Percentiles rank a stretch among this genome's conserved stretches.
Evolutionary conservation across 768 basidiomycete species (phyloP).

Genomic region (Podaxis sp.): DNA sequence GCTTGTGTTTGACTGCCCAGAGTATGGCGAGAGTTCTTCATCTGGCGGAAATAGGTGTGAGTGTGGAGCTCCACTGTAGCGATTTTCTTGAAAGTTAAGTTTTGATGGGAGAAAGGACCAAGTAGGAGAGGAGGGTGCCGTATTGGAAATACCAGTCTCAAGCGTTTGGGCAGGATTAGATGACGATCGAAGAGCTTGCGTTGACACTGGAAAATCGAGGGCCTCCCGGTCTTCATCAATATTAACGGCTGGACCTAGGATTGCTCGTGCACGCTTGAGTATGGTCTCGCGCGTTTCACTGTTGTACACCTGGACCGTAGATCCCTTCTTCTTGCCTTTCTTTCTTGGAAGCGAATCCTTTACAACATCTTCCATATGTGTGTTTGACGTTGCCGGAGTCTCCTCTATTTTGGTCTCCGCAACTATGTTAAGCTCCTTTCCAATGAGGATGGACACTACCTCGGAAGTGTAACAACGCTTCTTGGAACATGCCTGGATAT

Average conservation of each 20-base stretch:
- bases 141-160: neutral
- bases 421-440: constrained; percentile 40
- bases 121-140: neutral
- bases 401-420: constrained; percentile 15
- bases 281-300: constrained; percentile 45
- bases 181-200: neutral
- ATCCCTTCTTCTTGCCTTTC: constrained; percentile 32
- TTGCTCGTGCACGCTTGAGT: constrained; percentile 32
- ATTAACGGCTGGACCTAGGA: constrained; percentile 26
- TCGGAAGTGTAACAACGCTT: constrained; percentile 53
- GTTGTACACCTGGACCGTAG: constrained; percentile 43
- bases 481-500: constrained; percentile 68
- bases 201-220: neutral
- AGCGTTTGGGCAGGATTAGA: neutral
- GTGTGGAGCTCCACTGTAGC: too few relatives aligned
- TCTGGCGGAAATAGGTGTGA: neutral
- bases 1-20: neutral
- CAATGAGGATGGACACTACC: constrained; percentile 52
- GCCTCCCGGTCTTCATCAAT: constrained; percentile 1
- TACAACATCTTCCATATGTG: constrained; percentile 56
- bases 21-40: too few relatives aligned
- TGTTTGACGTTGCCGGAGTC: constrained; percentile 24
- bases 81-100: constrained; percentile 11
- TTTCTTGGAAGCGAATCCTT: constrained; percentile 45
- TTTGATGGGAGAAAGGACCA: constrained; percentile 9